phyloP scores from a whole-genome alignment of 192 early-diverging fungal species.

The Backusella liffmaniae region DNA sequence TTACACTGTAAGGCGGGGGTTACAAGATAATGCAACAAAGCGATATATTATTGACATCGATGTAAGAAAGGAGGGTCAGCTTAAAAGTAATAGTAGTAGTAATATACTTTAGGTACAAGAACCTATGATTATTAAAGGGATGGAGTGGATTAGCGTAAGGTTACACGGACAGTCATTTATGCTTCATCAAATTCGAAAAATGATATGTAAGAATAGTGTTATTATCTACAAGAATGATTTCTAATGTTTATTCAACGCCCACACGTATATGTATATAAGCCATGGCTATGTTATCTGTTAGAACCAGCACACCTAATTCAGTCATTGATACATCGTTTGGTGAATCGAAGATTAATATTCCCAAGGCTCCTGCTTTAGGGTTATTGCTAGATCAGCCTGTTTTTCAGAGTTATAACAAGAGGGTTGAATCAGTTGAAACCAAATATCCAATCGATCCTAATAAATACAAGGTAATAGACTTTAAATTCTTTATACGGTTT shows the following conservation, averaged over 20 bases:
- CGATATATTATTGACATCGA: slow-evolving; percentile 84
- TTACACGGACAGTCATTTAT: slow-evolving; percentile 97
- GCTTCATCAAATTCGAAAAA: slow-evolving; percentile 99
- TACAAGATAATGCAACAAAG: slow-evolving; percentile 71
- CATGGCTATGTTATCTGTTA: slow-evolving; percentile 80
- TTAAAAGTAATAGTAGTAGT: not conserved
- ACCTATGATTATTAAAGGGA: slow-evolving; percentile 62
- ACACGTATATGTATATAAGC: slow-evolving; percentile 21
- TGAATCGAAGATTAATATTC: slow-evolving; percentile 83
- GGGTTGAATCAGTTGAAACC: slow-evolving; percentile 32
- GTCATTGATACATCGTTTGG: slow-evolving; percentile 70
- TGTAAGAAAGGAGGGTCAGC: slow-evolving; percentile 35
- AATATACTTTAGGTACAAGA: slow-evolving; percentile 43
- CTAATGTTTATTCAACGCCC: not conserved
- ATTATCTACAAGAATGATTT: not conserved
- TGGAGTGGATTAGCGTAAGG: slow-evolving; percentile 90
- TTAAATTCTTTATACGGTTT: not conserved
- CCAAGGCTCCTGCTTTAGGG: slow-evolving; percentile 93
- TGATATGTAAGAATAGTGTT: slow-evolving; percentile 76
- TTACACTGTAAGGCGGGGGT: slow-evolving; percentile 82
- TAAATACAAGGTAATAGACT: slow-evolving; percentile 42
- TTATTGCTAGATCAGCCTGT: slow-evolving; percentile 80
- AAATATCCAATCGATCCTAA: slow-evolving; percentile 53
- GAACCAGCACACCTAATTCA: slow-evolving; percentile 64
- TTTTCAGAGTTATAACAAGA: slow-evolving; percentile 67